Percentiles rank a stretch among this genome's conserved stretches.
phyloP scores from a whole-genome alignment of 2,329 filamentous ascomycete genomes.

The Hypoxylon sp. region DNA sequence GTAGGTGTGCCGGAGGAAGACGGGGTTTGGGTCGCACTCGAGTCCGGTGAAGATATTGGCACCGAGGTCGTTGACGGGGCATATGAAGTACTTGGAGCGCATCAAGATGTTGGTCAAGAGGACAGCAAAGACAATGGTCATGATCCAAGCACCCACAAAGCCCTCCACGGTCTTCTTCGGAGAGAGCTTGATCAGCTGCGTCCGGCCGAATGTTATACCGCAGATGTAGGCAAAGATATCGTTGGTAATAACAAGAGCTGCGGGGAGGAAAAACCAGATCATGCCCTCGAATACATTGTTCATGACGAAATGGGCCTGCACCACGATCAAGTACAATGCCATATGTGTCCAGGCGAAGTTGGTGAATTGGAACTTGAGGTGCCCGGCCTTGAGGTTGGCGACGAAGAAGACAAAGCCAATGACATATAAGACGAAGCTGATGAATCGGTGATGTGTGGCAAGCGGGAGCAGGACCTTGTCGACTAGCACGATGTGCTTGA shows the following conservation, averaged over 20 bases:
- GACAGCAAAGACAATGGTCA: conserved; percentile 89
- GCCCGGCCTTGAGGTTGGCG: conserved; percentile 89
- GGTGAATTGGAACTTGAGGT: conserved; percentile 98
- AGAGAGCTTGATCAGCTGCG: conserved; percentile 96
- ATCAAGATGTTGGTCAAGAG: conserved; percentile 85
- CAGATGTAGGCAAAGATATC: conserved; percentile 99
- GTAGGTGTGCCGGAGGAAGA: conserved; percentile 76
- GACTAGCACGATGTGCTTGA: conserved; percentile 97
- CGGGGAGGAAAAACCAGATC: conserved; percentile 99
- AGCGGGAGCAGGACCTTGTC: conserved; percentile 93
- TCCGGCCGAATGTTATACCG: conserved; percentile 95
- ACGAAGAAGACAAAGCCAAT: conserved; percentile 99
- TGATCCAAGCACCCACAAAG: conserved; percentile 95
- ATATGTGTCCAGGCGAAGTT: conserved; percentile 99
- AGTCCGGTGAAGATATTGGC: conserved; percentile 93
- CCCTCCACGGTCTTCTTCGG: conserved; percentile 99
- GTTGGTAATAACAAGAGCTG: conserved; percentile 95
- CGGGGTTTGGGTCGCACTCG: conserved; percentile 89
- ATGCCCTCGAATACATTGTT: conserved; percentile 99
- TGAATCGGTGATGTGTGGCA: conserved; percentile 97
- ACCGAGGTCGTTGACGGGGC: conserved; percentile 95
- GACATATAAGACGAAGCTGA: conserved; percentile 97
- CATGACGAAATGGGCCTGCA: conserved; percentile 99
- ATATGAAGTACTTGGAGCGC: conserved; percentile 97
- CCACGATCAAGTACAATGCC: conserved; percentile 97